Evolutionary conservation across 345 rosid species (phyloP).

Genomic region (Cardamine chenopodiifolia): DNA sequence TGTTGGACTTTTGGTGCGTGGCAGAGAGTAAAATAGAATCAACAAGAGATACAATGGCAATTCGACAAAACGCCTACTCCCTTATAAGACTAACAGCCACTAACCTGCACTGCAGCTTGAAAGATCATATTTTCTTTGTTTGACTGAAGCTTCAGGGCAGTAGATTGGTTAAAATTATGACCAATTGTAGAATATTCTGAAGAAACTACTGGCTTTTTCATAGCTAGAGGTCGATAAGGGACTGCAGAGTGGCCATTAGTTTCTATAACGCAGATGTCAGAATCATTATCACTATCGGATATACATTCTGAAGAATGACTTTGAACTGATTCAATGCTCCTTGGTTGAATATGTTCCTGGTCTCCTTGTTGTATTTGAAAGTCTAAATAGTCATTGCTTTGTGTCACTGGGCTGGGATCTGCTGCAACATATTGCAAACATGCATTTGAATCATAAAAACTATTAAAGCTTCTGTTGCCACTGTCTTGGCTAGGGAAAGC

Average conservation of each 20-base stretch:
- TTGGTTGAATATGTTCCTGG: conserved; percentile 40
- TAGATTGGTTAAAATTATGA: conserved; percentile 44
- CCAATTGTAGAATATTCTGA: conserved; percentile 36
- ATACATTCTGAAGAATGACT: conserved; percentile 62
- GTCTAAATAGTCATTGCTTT: conserved; percentile 40
- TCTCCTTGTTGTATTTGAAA: conserved; percentile 46
- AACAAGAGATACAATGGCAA: conserved; percentile 4
- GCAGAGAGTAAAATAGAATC: neutral
- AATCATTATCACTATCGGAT: conserved; percentile 66
- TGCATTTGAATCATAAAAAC: conserved; percentile 38
- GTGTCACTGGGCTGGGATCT: conserved; percentile 39
- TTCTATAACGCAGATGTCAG: conserved; percentile 79
- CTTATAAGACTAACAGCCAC: conserved; percentile 20
- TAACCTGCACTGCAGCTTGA: conserved; percentile 83
- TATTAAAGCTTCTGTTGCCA: conserved; percentile 36
- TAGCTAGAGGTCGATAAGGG: conserved; percentile 43
- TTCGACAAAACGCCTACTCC: neutral
- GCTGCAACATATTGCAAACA: conserved; percentile 43
- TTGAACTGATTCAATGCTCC: conserved; percentile 57
- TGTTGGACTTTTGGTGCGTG: neutral
- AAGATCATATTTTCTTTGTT: conserved; percentile 59
- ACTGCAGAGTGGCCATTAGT: conserved; percentile 63
- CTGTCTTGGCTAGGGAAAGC: conserved; percentile 39
- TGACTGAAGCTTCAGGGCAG: conserved; percentile 48
- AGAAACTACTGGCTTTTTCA: conserved; percentile 35